Conservation (phyloP, 257 asterid genomes). For the Henckelia pumila region DNA sequence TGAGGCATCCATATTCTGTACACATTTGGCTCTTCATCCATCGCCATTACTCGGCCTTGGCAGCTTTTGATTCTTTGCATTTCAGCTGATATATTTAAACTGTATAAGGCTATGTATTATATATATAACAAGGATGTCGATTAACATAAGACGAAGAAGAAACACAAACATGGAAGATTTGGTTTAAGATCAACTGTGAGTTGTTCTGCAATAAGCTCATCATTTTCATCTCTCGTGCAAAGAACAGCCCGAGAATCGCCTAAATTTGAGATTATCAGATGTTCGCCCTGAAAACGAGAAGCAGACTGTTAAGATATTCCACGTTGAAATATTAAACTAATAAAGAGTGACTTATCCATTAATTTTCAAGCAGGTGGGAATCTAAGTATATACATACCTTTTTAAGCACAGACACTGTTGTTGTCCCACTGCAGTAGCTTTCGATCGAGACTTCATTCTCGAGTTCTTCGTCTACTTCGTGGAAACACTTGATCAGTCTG, state of each 20-base stretch:
- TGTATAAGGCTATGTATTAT: background rate
- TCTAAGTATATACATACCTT: slow-evolving; percentile 66
- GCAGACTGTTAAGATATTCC: too few relatives aligned
- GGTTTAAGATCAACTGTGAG: slow-evolving; percentile 88
- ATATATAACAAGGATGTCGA: too few relatives aligned
- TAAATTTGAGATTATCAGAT: slow-evolving; percentile 63
- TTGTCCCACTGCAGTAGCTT: slow-evolving; percentile 81
- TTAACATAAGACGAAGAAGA: background rate
- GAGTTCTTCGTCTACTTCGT: slow-evolving; percentile 65
- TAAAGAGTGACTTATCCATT: too few relatives aligned
- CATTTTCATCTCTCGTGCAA: slow-evolving; percentile 50
- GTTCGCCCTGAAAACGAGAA: slow-evolving; percentile 50
- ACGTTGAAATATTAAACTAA: too few relatives aligned
- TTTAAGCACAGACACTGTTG: slow-evolving; percentile 68
- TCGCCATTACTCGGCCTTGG: slow-evolving; percentile 75
- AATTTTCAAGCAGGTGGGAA: background rate
- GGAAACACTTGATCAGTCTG: slow-evolving; percentile 45
- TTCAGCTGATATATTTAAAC: slow-evolving; percentile 45
- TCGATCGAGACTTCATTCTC: slow-evolving; percentile 51
- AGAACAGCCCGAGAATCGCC: slow-evolving; percentile 90
- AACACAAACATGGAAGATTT: slow-evolving; percentile 59
- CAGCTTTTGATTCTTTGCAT: slow-evolving; percentile 47
- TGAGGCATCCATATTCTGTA: slow-evolving; percentile 89
- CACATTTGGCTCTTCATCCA: slow-evolving; percentile 76
- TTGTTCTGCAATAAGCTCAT: slow-evolving; percentile 58